Evolutionary conservation across 2,329 filamentous ascomycete species (phyloP).

Genomic region (Pseudocercospora crystallina): DNA sequence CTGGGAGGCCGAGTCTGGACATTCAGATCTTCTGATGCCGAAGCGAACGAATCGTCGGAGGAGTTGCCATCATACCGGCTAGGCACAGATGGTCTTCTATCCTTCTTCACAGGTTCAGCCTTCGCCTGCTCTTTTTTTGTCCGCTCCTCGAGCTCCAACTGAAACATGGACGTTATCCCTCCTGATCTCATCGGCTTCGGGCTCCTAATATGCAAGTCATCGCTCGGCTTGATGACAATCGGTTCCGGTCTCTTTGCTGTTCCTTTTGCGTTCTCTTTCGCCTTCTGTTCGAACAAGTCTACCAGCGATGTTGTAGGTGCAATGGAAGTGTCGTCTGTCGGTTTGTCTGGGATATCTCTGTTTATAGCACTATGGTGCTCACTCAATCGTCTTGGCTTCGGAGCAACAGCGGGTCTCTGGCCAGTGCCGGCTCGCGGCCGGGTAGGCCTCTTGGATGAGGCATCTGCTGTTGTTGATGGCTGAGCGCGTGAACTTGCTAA

Average conservation of each 20-base stretch:
- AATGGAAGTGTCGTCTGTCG: conserved; percentile 26
- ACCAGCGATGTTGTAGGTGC: conserved; percentile 64
- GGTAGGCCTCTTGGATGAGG: background rate
- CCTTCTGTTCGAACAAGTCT: conserved; percentile 64
- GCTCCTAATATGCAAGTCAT: conserved; percentile 39
- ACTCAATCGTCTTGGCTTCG: conserved; percentile 32
- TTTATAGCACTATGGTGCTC: conserved; percentile 9
- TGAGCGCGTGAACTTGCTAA: conserved; percentile 28
- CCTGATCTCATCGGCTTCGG: conserved; percentile 41
- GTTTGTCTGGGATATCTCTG: conserved; percentile 10
- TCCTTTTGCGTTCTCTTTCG: conserved; percentile 19
- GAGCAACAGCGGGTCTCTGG: conserved; percentile 25
- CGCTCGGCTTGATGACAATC: conserved; percentile 26
- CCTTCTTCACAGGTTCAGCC: conserved; percentile 3
- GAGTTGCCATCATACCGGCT: conserved; percentile 6
- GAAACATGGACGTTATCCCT: conserved; percentile 34
- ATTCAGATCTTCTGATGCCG: conserved; percentile 23
- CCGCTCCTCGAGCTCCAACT: conserved; percentile 28
- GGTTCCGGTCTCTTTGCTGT: conserved; percentile 19
- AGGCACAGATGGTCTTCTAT: background rate
- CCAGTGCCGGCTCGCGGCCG: conserved; percentile 11
- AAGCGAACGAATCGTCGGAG: conserved; percentile 25
- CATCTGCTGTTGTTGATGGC: conserved; percentile 9
- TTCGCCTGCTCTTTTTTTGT: conserved; percentile 5
- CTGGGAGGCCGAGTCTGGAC: conserved; percentile 14